Base-by-base conservation (phyloP, 257 asterid genomes). In the Ballota nigra region DNA sequence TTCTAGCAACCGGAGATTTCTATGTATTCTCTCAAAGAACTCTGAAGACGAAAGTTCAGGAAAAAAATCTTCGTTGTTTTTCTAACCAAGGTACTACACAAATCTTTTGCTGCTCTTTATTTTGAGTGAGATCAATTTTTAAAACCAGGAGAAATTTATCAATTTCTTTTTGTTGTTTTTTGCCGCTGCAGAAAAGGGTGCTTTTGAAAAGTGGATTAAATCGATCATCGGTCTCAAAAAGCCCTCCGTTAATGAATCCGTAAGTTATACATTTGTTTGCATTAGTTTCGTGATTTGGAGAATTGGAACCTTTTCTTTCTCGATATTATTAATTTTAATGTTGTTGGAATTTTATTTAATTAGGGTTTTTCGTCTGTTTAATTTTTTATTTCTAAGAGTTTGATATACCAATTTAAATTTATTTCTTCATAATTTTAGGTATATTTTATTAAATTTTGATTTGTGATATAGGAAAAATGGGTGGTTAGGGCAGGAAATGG, bases 191-290 rank as follows among this genome's bases (percentile, higher is more conserved):
- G 63, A 1, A n/a, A 76, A 92, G 98, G 96, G 98, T 74, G 91
- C 80, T 82, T 86, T 97, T 1, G 96, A 89, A 53, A 92, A 86
- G 59, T 92, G 98, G 98, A 88, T 92, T 47, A 88, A 86, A 74
- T 88, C 98, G n/a, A 68, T 92, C 24, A 84, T 92, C 58, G 79
- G 83, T 11, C 85, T 83, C 5, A 86, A 78, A 77, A 90, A 87
- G 81, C 69, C 81, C 11, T 82, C 86, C 31, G 53, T 69, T 0
- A 82, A 76, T 40, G 89, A 88, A 71, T 75, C 78, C 7, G 96
- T 88, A 72, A 79, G 88, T 68, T 36, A 8, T 43, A n/a, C 47
- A 62, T 16, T 63, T n/a, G n/a, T 47, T 6, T 19, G 28, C 13
- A n/a, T 13, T 15, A 15, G 26, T 9, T 29, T 11, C 5, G 10